Evolutionary conservation across 129 eudicot species (phyloP).

Genomic region (Centella asiatica): DNA sequence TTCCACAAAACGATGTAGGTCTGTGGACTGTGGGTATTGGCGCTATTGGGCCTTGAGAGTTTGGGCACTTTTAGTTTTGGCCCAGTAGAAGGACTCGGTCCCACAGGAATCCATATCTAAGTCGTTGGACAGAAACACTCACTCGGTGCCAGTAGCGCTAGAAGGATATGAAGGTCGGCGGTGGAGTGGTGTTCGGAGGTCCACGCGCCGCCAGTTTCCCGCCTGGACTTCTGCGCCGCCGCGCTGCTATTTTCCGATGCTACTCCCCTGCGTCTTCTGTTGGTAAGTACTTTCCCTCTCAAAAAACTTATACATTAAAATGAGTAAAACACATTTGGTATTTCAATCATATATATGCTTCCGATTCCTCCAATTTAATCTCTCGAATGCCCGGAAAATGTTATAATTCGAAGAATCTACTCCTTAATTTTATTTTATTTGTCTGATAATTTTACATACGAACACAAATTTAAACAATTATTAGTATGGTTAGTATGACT

Average conservation of each 20-base stretch:
- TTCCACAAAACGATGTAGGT: too few species aligned
- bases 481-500: too few species aligned
- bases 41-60: too few species aligned
- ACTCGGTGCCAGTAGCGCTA: background rate
- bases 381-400: background rate
- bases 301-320: background rate
- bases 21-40: too few species aligned
- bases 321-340: background rate
- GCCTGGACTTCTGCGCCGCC: conserved; percentile 32
- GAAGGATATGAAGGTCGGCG: conserved; percentile 52
- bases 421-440: too few species aligned
- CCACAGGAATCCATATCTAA: background rate
- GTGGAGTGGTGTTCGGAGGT: conserved; percentile 67
- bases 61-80: background rate
- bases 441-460: too few species aligned
- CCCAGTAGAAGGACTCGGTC: background rate
- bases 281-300: background rate
- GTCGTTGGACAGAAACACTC: background rate
- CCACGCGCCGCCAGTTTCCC: conserved; percentile 65
- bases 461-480: too few species aligned
- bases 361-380: background rate
- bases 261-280: conserved; percentile 24
- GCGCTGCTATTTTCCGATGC: conserved; percentile 42
- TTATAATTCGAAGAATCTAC: background rate
- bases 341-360: background rate